Percentiles rank a stretch among this genome's conserved stretches.
Evolutionary conservation across 1,139 yeast species (phyloP).

Genomic region (Cylindricascospora bacillispora): DNA sequence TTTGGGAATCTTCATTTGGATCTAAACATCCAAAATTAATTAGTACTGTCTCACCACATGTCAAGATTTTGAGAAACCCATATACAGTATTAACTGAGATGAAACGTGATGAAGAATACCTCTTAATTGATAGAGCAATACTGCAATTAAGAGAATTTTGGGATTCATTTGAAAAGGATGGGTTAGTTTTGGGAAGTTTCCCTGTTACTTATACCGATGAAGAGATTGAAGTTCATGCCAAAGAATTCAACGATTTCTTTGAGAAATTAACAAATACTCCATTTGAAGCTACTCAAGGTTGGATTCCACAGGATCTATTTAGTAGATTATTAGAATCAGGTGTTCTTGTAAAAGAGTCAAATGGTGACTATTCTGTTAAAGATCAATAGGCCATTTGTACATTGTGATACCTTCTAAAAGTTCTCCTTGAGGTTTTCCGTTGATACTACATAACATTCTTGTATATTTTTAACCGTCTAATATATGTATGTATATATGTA

Average conservation of each 20-base stretch:
- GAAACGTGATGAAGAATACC: conserved; percentile 49
- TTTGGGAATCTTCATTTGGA: conserved; percentile 73
- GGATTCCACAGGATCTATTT: conserved; percentile 93
- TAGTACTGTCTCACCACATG: conserved; percentile 67
- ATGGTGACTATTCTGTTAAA: conserved; percentile 32
- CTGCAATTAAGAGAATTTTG: conserved; percentile 68
- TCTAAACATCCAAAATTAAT: conserved; percentile 50
- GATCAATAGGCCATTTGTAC: too few species aligned
- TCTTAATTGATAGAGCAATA: conserved; percentile 53
- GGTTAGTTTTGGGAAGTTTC: conserved; percentile 37
- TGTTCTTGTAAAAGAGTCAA: conserved; percentile 36
- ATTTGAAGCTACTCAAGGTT: conserved; percentile 83
- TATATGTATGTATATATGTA: too few species aligned
- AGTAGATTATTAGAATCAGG: conserved; percentile 56
- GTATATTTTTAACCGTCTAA: too few species aligned
- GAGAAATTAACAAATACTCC: conserved; percentile 57
- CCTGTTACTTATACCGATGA: conserved; percentile 51
- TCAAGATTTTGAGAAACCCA: conserved; percentile 54
- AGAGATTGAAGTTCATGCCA: conserved; percentile 41
- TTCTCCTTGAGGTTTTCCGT: too few species aligned
- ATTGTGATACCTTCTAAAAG: too few species aligned
- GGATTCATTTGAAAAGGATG: conserved; percentile 54
- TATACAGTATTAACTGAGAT: conserved; percentile 53
- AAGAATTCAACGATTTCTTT: conserved; percentile 54
- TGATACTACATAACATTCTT: too few species aligned